Conservation (phyloP, 768 basidiomycete species). For the Panaeolus papilionaceus region DNA sequence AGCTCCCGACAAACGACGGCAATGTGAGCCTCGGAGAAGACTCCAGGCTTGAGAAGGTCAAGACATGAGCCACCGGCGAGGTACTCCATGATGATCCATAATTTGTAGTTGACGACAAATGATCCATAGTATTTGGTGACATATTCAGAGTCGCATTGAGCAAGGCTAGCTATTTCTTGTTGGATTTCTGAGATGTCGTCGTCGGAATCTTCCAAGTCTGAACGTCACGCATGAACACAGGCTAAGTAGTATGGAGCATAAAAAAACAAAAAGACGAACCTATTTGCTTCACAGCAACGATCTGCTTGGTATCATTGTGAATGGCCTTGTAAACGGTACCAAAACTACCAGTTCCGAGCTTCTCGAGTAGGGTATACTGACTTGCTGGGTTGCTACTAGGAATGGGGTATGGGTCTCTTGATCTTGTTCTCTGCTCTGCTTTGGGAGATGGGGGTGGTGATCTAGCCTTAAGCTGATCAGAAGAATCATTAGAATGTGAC, state of each 20-base stretch:
- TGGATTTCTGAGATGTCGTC: constrained; percentile 99
- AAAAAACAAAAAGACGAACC: constrained; percentile 59
- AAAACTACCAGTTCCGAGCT: constrained; percentile 97
- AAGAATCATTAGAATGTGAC: constrained; percentile 29
- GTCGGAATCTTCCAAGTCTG: constrained; percentile 97
- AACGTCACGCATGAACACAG: constrained; percentile 19
- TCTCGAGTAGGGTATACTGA: constrained; percentile 92
- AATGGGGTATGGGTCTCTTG: constrained; percentile 68
- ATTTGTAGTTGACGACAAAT: constrained; percentile 94
- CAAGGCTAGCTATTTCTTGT: constrained; percentile 95
- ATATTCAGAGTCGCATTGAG: constrained; percentile 95
- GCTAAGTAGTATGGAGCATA: constrained; percentile 16
- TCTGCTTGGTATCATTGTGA: constrained; percentile 92
- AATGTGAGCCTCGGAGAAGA: constrained; percentile 92
- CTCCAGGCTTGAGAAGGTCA: constrained; percentile 91
- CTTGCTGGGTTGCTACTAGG: constrained; percentile 84
- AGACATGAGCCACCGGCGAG: constrained; percentile 98
- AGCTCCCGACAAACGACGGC: constrained; percentile 95
- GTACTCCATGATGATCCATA: constrained; percentile 99
- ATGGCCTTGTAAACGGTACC: constrained; percentile 98
- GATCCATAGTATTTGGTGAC: constrained; percentile 97
- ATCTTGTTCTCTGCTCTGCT: constrained; percentile 45
- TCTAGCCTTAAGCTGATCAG: constrained; percentile 48
- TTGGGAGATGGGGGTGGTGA: constrained; percentile 60
- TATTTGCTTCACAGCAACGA: constrained; percentile 98